These are phyloP conservation scores for Paracoccidioides brasiliensis DNA, from an alignment of 2,329 filamentous ascomycete species.

Conservation along the genomic window DNA sequence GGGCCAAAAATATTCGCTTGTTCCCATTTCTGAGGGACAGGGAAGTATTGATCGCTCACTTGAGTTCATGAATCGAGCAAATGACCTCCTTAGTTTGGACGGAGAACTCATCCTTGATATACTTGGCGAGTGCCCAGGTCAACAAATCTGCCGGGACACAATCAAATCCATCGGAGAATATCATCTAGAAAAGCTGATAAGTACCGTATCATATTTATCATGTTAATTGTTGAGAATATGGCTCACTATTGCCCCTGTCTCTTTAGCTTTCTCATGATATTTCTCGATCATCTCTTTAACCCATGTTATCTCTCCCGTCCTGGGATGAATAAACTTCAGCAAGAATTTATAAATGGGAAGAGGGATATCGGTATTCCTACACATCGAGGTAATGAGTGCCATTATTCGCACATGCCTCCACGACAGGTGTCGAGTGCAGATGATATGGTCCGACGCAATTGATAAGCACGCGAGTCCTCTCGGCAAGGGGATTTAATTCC, in stretches of 20 bases:
- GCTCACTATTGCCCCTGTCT: constrained; percentile 46
- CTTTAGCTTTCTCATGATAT: constrained; percentile 47
- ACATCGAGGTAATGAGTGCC: constrained; percentile 57
- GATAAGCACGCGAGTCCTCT: constrained; percentile 46
- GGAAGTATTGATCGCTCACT: constrained; percentile 22
- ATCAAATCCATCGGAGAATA: constrained; percentile 49
- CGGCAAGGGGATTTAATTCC: constrained; percentile 39
- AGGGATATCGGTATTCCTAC: constrained; percentile 19
- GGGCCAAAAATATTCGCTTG: background rate
- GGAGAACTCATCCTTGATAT: constrained; percentile 39
- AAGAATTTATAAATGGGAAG: background rate
- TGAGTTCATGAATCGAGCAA: constrained; percentile 41
- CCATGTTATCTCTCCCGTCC: constrained; percentile 53
- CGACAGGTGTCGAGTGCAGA: constrained; percentile 49
- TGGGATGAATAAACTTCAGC: constrained; percentile 11
- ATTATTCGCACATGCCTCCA: constrained; percentile 50
- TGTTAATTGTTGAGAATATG: background rate
- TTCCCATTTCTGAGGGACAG: constrained; percentile 1
- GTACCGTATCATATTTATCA: background rate
- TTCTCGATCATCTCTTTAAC: constrained; percentile 48
- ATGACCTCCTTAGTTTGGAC: constrained; percentile 40
- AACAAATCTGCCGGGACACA: constrained; percentile 47
- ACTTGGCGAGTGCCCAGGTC: constrained; percentile 40
- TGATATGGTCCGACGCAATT: constrained; percentile 52
- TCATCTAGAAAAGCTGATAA: constrained; percentile 32